Conservation (phyloP, 2,329 filamentous ascomycete species). For the Pseudogymnoascus sp. region DNA sequence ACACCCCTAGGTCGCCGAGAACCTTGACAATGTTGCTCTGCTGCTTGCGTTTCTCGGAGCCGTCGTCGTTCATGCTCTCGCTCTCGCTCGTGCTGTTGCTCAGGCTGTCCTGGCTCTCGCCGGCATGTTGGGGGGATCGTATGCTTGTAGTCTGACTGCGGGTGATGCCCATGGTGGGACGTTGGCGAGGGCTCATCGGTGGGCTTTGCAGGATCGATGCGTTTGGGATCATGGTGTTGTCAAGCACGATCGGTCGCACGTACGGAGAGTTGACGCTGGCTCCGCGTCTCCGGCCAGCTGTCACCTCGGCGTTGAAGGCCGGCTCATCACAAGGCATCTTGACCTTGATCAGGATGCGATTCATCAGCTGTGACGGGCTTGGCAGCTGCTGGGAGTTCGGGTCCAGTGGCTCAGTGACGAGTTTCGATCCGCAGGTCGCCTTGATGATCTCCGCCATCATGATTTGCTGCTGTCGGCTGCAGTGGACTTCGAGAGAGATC, state of each 20-base stretch:
- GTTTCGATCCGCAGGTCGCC: constrained; percentile 70
- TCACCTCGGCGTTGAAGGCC: constrained; percentile 40
- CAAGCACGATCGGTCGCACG: constrained; percentile 53
- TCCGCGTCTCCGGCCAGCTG: constrained; percentile 46
- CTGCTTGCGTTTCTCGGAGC: constrained; percentile 46
- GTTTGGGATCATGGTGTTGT: constrained; percentile 48
- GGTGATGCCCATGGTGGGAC: constrained; percentile 17
- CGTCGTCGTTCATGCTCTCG: constrained; percentile 56
- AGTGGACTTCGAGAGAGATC: constrained; percentile 94
- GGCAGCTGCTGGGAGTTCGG: constrained; percentile 64
- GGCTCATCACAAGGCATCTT: constrained; percentile 56
- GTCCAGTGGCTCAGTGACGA: constrained; percentile 71
- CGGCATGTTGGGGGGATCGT: constrained; percentile 17
- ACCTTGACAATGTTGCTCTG: constrained; percentile 79
- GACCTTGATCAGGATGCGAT: constrained; percentile 86
- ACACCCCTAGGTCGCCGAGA: constrained; percentile 79
- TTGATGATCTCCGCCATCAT: constrained; percentile 88
- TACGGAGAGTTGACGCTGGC: constrained; percentile 76
- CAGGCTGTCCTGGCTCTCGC: constrained; percentile 39
- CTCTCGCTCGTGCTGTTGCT: constrained; percentile 72
- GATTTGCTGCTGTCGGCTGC: constrained; percentile 72
- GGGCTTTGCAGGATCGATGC: constrained; percentile 50
- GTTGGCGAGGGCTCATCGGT: constrained; percentile 39
- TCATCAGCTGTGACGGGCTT: constrained; percentile 76
- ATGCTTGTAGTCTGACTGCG: constrained; percentile 19